phyloP scores from a whole-genome alignment of 192 early-diverging fungal genomes.

The Powellomyces hirtus region DNA sequence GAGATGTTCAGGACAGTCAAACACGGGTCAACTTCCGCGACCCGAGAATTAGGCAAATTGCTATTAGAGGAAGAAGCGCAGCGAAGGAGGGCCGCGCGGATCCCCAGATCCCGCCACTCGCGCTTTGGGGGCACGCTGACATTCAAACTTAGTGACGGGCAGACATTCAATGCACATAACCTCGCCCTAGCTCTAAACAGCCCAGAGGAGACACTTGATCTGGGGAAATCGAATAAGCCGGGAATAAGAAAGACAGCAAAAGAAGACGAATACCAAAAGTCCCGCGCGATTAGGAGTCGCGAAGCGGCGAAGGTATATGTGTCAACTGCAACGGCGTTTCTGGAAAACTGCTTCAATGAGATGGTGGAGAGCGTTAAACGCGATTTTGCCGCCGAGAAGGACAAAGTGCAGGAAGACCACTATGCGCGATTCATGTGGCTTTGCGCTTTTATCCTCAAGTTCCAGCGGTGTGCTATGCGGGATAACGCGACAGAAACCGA shows the following conservation, averaged over 20 bases:
- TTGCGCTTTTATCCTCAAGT: conserved; percentile 41
- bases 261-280: conserved; percentile 13
- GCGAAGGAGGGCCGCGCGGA: conserved; percentile 8
- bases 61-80: conserved; percentile 15
- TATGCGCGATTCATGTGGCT: conserved; percentile 35
- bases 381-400: conserved; percentile 44
- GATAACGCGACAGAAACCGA: not conserved
- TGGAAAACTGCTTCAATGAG: conserved; percentile 47
- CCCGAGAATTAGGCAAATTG: conserved; percentile 5
- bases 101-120: conserved; percentile 34
- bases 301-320: conserved; percentile 22
- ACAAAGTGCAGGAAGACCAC: conserved; percentile 36
- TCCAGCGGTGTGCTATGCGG: conserved; percentile 11
- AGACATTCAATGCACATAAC: conserved; percentile 28
- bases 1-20: conserved; percentile 22
- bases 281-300: conserved; percentile 9
- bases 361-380: conserved; percentile 36
- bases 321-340: conserved; percentile 30
- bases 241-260: not conserved
- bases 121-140: conserved; percentile 46
- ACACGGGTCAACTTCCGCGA: not conserved
- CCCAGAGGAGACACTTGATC: conserved; percentile 29
- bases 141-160: conserved; percentile 32
- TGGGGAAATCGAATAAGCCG: conserved; percentile 1
- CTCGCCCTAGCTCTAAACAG: conserved; percentile 6